Evolutionary conservation across 805 yeast genomes (phyloP).

Genomic region (Lipomyces starkeyi): DNA sequence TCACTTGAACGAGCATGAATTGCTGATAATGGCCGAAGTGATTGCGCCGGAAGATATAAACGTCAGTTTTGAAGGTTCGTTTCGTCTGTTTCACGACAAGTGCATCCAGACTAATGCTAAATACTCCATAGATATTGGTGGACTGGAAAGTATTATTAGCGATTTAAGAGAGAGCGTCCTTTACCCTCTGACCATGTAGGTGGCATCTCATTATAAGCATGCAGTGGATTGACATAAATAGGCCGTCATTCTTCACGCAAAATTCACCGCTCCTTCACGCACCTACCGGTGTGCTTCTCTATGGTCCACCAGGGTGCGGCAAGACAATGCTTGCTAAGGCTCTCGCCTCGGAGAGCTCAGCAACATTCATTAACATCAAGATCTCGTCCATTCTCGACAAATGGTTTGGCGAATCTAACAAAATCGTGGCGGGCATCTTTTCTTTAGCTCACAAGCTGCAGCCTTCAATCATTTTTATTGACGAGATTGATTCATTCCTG

Average conservation of each 20-base stretch:
- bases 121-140: slow-evolving; percentile 72
- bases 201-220: slow-evolving; percentile 48
- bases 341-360: slow-evolving; percentile 87
- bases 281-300: slow-evolving; percentile 90
- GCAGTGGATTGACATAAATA: slow-evolving; percentile 27
- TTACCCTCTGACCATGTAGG: slow-evolving; percentile 68
- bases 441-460: slow-evolving; percentile 86
- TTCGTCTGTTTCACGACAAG: not conserved
- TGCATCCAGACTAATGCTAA: not conserved
- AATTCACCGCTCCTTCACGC: slow-evolving; percentile 77
- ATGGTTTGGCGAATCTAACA: slow-evolving; percentile 97
- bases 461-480: slow-evolving; percentile 94
- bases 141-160: slow-evolving; percentile 78
- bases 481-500: slow-evolving; percentile 93
- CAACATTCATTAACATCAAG: slow-evolving; percentile 86
- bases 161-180: slow-evolving; percentile 88
- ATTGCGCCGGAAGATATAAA: slow-evolving; percentile 84
- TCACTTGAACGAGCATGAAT: slow-evolving; percentile 71
- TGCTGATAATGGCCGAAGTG: slow-evolving; percentile 73
- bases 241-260: slow-evolving; percentile 74
- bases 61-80: slow-evolving; percentile 61
- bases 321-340: slow-evolving; percentile 98
- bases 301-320: slow-evolving; percentile 98
- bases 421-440: slow-evolving; percentile 90
- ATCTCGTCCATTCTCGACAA: slow-evolving; percentile 96